A percentile compares a stretch with the other conserved stretches of the same genome.
These are phyloP conservation scores for Boletus rubropictus DNA, from an alignment of 768 basidiomycete species.

Conservation along the genomic window DNA sequence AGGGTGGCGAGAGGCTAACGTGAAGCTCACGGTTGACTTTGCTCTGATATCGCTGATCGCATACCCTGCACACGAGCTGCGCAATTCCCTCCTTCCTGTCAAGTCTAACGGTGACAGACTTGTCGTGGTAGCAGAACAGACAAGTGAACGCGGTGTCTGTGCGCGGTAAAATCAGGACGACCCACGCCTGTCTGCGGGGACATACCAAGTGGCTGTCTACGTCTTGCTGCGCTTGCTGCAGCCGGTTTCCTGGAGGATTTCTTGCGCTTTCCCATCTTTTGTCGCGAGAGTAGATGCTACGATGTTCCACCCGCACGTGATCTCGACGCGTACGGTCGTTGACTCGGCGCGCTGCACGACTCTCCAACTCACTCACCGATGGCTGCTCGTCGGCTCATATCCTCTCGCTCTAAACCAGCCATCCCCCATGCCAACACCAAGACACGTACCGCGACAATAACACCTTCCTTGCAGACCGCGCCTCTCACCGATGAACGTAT, in stretches of 20 bases:
- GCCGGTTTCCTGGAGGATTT: conserved; percentile 81
- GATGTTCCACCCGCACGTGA: conserved; percentile 26
- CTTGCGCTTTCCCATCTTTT: conserved; percentile 80
- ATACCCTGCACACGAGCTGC: conserved; percentile 74
- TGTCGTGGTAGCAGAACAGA: conserved; percentile 86
- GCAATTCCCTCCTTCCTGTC: conserved; percentile 84
- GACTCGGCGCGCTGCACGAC: conserved; percentile 29
- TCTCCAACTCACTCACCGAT: conserved; percentile 35
- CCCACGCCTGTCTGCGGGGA: neutral
- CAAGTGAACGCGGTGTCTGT: conserved; percentile 82
- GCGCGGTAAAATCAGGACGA: conserved; percentile 3
- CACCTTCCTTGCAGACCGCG: conserved; percentile 31
- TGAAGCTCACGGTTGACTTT: conserved; percentile 73
- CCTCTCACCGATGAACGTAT: conserved; percentile 19
- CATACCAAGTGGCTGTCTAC: conserved; percentile 68
- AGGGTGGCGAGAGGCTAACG: neutral
- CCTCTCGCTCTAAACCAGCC: conserved; percentile 37
- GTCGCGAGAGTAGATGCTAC: neutral
- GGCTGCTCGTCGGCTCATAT: conserved; percentile 58
- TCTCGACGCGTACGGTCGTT: conserved; percentile 22
- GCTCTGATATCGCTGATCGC: conserved; percentile 83
- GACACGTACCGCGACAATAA: conserved; percentile 39
- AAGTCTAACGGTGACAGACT: conserved; percentile 77
- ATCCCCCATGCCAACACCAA: conserved; percentile 34
- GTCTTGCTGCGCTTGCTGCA: conserved; percentile 54